Percentiles rank a stretch among this genome's conserved stretches.
Conservation (phyloP, 345 rosid species). For the Brassica nigra region DNA sequence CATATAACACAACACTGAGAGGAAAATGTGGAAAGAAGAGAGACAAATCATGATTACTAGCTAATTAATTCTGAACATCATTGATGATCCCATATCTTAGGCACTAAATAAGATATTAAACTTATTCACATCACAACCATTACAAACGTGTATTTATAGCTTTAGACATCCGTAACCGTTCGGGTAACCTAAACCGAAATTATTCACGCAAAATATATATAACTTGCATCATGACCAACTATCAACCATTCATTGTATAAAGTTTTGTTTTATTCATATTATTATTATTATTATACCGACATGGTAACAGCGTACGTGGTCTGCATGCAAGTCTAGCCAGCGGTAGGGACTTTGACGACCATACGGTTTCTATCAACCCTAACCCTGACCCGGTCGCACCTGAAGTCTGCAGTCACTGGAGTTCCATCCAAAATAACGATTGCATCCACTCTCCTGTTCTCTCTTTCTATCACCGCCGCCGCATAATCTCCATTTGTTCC, state of each 20-base stretch:
- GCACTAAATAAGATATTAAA: not conserved
- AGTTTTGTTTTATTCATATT: not conserved
- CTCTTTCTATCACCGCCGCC: slow-evolving; percentile 29
- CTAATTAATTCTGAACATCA: not conserved
- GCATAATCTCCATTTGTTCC: slow-evolving; percentile 40
- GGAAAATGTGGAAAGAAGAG: not conserved
- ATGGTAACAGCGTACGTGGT: not conserved
- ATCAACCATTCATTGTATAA: not conserved
- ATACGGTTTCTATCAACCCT: slow-evolving; percentile 29
- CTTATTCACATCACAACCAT: not conserved
- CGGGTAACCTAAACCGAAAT: not conserved
- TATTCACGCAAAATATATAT: slow-evolving; percentile 2
- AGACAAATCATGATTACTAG: not conserved
- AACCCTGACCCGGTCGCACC: slow-evolving; percentile 44
- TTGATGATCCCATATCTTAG: not conserved
- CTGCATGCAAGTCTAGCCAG: slow-evolving; percentile 28
- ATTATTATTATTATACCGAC: not conserved
- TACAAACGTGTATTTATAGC: not conserved
- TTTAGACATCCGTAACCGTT: not conserved
- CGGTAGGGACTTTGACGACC: slow-evolving; percentile 29
- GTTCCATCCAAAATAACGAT: slow-evolving; percentile 36
- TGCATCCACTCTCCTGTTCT: slow-evolving; percentile 27
- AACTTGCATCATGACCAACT: not conserved
- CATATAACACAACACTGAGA: not conserved
- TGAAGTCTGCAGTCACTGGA: slow-evolving; percentile 27